Conservation (phyloP, 2,329 filamentous ascomycete species). For the Cytospora piceae region DNA sequence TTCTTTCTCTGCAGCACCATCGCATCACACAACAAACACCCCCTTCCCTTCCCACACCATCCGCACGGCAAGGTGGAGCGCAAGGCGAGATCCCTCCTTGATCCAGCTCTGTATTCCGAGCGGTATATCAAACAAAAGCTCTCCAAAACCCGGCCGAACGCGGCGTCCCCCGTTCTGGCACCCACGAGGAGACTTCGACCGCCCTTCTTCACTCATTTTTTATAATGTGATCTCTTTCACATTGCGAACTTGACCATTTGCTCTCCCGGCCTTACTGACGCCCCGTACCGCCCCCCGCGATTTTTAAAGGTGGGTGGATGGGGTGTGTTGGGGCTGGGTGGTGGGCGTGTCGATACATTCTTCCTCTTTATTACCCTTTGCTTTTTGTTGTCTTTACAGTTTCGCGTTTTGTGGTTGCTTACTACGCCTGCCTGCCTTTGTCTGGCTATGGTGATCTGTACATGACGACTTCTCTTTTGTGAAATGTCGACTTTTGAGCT, state of each 20-base stretch:
- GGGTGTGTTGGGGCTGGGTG: conserved; percentile 27
- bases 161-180: conserved; percentile 22
- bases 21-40: not conserved
- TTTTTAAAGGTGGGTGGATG: conserved; percentile 23
- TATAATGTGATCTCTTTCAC: conserved; percentile 34
- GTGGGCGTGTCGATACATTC: conserved; percentile 30
- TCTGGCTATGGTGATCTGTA: not conserved
- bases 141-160: conserved; percentile 4
- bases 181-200: conserved; percentile 1
- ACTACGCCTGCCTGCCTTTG: not conserved
- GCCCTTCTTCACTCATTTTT: conserved; percentile 29
- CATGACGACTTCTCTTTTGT: not conserved
- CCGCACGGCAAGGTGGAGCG: conserved; percentile 76
- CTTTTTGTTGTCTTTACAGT: not conserved
- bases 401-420: not conserved
- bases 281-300: conserved; percentile 17
- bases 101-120: conserved; percentile 74
- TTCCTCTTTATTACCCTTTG: not conserved
- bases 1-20: conserved; percentile 11
- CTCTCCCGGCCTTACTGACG: conserved; percentile 41
- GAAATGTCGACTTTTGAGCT: not conserved
- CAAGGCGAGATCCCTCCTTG: conserved; percentile 77
- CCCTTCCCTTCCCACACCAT: conserved; percentile 34
- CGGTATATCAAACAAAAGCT: conserved; percentile 59
- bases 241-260: conserved; percentile 48